Base-by-base conservation (phyloP, 2,329 filamentous ascomycete species). In the Aureobasidium sp. region DNA sequence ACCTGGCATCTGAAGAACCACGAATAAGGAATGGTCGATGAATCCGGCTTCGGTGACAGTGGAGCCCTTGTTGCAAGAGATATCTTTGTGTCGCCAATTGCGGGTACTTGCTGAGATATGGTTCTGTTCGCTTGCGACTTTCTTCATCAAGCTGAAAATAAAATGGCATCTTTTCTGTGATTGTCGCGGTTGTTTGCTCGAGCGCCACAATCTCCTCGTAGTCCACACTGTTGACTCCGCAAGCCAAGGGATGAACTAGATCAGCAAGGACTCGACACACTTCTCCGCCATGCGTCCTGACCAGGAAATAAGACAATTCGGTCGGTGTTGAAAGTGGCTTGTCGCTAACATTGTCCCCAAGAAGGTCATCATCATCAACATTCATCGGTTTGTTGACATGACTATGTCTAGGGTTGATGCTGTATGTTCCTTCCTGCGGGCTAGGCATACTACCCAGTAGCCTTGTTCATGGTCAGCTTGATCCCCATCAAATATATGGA, bases 381-480 rank as follows among this genome's bases (percentile, higher is more conserved):
- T 81, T 79, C 1, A 73, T 68, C 1, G 77, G 78, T 32, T 69
- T 65, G 1, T 73, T 70, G 32, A 79, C 74, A 8, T 70, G 68
- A 73, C 78, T 76, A 10, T 79, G 75, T 2, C 70, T 62, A 3
- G 76, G 74, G 23, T 76, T 70, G 15, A 79, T 70, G 2, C 70
- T 68, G 64, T 80, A 81, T 1, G 74, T 76, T 52, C 75, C 75
- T 61, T 79, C 76, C 41, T 77, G 73, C 1, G 76, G 74, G 1
- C 78, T 77, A 6, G 74, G 74, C n/a, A 76, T 68, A 47, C 75
- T 74, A 1, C 72, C 68, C 7, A 78, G 44, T 5, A 76, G 61
- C 76, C 75, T 77, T 5, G 51, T 23, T 34, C 57, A 17, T 50
- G 32, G 60, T 57, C 29, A 59, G 10, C 15, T 34, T 12, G 39